A percentile compares a stretch with the other conserved stretches of the same genome.
Conservation (phyloP, 2,329 filamentous ascomycete genomes). For the Penicillium psychrosexuale region DNA sequence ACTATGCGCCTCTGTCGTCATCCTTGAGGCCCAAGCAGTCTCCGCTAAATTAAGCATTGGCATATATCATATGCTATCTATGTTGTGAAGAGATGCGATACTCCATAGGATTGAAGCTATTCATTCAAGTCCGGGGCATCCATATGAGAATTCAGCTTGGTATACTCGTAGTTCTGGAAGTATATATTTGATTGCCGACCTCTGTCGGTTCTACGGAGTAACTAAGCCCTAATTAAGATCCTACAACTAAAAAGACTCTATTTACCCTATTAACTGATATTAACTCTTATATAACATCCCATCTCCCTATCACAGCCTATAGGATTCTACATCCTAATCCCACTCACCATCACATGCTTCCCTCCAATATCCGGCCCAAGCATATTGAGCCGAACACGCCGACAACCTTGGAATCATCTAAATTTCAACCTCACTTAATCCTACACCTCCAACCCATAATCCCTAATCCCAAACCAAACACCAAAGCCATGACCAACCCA, state of each 20-base stretch:
- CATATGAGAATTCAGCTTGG: no score
- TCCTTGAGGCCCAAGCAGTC: slow-evolving; percentile 3
- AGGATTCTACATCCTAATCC: not conserved
- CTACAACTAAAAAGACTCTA: not conserved
- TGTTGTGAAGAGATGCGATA: no score
- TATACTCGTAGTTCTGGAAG: not conserved
- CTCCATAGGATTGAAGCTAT: not conserved
- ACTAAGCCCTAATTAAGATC: not conserved
- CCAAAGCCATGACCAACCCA: not conserved
- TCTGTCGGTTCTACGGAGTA: not conserved
- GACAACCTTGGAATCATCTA: not conserved
- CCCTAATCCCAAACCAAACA: not conserved
- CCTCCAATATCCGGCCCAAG: not conserved
- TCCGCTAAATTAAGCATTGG: slow-evolving; percentile 1
- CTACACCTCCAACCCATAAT: not conserved
- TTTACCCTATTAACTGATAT: no score
- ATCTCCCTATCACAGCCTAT: no score
- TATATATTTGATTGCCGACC: not conserved
- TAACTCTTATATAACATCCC: not conserved
- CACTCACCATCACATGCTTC: slow-evolving; percentile 3
- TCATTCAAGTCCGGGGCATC: not conserved
- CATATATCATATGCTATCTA: not conserved
- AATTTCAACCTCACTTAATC: not conserved
- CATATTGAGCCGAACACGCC: not conserved
- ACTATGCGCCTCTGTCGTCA: slow-evolving; percentile 11